phyloP scores from a whole-genome alignment of 495 filamentous ascomycete species.

The Bacidia gigantensis region DNA sequence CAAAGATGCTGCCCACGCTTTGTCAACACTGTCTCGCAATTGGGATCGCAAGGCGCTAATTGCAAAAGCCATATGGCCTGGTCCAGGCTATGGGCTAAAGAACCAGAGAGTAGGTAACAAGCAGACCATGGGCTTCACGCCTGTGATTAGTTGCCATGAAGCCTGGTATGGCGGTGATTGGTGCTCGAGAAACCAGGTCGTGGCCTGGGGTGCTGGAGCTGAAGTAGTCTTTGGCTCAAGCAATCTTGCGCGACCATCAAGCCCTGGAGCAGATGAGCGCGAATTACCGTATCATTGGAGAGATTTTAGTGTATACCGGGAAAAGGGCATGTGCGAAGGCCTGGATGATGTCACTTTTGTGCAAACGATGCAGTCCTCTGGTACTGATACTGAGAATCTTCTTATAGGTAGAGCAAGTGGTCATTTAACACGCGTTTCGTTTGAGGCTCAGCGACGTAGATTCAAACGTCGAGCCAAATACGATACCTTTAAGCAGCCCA shows the following conservation, averaged over 20 bases:
- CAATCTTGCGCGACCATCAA: neutral
- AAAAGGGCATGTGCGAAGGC: constrained; percentile 37
- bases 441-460: constrained; percentile 12
- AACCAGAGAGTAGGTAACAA: constrained; percentile 20
- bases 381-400: constrained; percentile 23
- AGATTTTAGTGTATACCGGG: constrained; percentile 39
- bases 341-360: constrained; percentile 49
- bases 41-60: constrained; percentile 45
- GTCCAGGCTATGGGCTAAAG: neutral
- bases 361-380: constrained; percentile 35
- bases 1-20: constrained; percentile 39
- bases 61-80: constrained; percentile 38
- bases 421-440: constrained; percentile 20
- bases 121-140: constrained; percentile 51
- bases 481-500: constrained; percentile 10
- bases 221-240: constrained; percentile 38
- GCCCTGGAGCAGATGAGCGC: neutral
- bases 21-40: constrained; percentile 45
- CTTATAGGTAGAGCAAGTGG: constrained; percentile 35
- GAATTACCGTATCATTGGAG: constrained; percentile 12
- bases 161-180: constrained; percentile 36
- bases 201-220: constrained; percentile 50
- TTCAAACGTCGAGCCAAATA: constrained; percentile 15
- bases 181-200: constrained; percentile 40
- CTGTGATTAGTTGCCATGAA: constrained; percentile 49